Conservation (phyloP, 192 early-diverging fungal genomes). For the Coemansia sp. region DNA sequence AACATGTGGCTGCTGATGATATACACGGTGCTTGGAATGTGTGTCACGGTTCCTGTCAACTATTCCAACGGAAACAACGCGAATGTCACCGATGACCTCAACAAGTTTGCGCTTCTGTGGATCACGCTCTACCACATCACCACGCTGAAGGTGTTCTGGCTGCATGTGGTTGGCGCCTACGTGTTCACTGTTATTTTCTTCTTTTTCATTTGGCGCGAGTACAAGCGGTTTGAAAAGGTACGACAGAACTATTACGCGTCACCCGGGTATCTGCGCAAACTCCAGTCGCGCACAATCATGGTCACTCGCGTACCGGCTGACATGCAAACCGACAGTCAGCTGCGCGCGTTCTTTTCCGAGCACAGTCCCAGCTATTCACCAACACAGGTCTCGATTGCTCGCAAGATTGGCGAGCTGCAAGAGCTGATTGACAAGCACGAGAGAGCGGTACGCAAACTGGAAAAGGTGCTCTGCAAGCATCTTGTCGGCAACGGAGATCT, state of each 20-base stretch:
- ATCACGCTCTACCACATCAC: constrained; percentile 56
- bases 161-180: constrained; percentile 63
- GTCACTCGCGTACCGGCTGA: constrained; percentile 61
- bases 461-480: constrained; percentile 62
- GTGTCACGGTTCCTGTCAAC: constrained; percentile 66
- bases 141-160: constrained; percentile 60
- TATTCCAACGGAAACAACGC: constrained; percentile 59
- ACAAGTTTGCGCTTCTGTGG: constrained; percentile 41
- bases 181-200: constrained; percentile 60
- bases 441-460: constrained; percentile 62
- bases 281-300: constrained; percentile 71
- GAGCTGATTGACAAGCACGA: constrained; percentile 69
- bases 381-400: constrained; percentile 64
- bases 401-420: constrained; percentile 65
- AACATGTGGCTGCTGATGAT: constrained; percentile 60
- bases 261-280: constrained; percentile 59
- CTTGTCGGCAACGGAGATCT: constrained; percentile 33
- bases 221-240: constrained; percentile 55
- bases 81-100: constrained; percentile 27
- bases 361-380: constrained; percentile 50
- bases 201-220: constrained; percentile 57
- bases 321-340: constrained; percentile 59
- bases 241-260: constrained; percentile 62
- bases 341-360: constrained; percentile 54
- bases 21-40: constrained; percentile 61